Evolutionary conservation across 2,329 filamentous ascomycete genomes (phyloP).

Genomic region (Xylariales sp.): DNA sequence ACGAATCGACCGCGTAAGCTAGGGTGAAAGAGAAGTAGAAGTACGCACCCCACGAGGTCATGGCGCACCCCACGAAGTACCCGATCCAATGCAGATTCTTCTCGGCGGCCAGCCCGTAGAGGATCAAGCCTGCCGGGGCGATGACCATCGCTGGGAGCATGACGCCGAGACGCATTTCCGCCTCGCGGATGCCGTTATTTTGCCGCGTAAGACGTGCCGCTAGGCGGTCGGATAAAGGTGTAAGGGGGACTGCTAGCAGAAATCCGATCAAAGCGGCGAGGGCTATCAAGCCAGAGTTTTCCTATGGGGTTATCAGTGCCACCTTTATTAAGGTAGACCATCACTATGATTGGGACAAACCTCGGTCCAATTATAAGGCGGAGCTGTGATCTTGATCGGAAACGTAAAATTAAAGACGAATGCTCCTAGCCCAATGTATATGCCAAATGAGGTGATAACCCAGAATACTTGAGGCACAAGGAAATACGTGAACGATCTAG

Average conservation of each 20-base stretch:
- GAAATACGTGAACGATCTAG: slow-evolving; percentile 39
- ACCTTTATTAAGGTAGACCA: accelerated
- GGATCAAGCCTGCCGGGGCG: slow-evolving; percentile 30
- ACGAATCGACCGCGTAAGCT: slow-evolving; percentile 56
- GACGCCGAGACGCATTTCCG: slow-evolving; percentile 36
- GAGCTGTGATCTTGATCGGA: slow-evolving; percentile 36
- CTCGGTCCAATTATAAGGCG: slow-evolving; percentile 37
- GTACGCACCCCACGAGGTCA: slow-evolving; percentile 45
- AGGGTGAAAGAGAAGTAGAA: slow-evolving; percentile 56
- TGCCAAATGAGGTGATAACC: slow-evolving; percentile 40
- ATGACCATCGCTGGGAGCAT: slow-evolving; percentile 29
- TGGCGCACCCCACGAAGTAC: slow-evolving; percentile 45
- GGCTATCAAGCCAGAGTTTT: slow-evolving; percentile 22
- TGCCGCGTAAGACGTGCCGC: slow-evolving; percentile 32
- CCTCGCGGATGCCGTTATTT: slow-evolving; percentile 37
- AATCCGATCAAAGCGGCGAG: slow-evolving; percentile 32
- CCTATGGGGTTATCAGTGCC: slow-evolving; percentile 11
- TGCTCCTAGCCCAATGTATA: slow-evolving; percentile 40
- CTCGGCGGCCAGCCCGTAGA: slow-evolving; percentile 33
- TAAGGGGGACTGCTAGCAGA: slow-evolving; percentile 32
- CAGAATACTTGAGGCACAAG: slow-evolving; percentile 40
- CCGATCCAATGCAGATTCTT: slow-evolving; percentile 37
- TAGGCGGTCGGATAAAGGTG: slow-evolving; percentile 30
- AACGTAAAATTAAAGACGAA: slow-evolving; percentile 43
- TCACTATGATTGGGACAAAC: slow-evolving; percentile 8